Base-by-base conservation (phyloP, 1,284 basidiomycete species). In the Malassezia pachydermatis region DNA sequence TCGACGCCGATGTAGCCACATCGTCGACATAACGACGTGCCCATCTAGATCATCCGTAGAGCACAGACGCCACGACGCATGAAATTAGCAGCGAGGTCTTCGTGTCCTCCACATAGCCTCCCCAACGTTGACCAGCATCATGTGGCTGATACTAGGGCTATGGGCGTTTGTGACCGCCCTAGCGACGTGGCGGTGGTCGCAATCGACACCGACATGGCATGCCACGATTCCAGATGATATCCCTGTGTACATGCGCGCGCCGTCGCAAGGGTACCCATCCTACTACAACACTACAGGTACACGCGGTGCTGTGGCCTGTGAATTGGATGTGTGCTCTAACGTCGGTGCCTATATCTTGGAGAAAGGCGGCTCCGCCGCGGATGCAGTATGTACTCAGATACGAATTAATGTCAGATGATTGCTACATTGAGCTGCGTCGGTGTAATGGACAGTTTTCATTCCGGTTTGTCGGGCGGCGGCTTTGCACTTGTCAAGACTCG, bases 361-460 rank as follows among this genome's bases (percentile, higher is more conserved):
- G 28, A 41, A 63, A 14, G 75, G 75, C 13, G 74, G 75, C 8
- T 71, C 67, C 36, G 75, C 74, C 2, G 73, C 72, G 17, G 75
- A 75, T 46, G 63, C 62, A 55, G 64, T 54, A 46, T 60, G 60
- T 28, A 50, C 46, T 11, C 19, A 10, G 25, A 11, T 11, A 19
- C 40, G 22, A 5, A 32, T 27, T n/a, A n/a, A n/a, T n/a, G n/a
- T 14, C 11, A 42, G 32, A 34, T 36, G n/a, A 73, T 73, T 25
- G 65, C 67, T 2, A 60, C 73, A 0, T 58, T 66, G 6, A 66
- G 75, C 10, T 75, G 74, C 40, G 71, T 75, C 20, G 74, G 74
- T 4, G 65, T 63, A 16, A 68, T 75, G 39, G 54, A 61, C n/a
- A 62, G 65, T 1, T 76, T 70, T 55, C 73, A 74, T 53, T 72